phyloP scores from a whole-genome alignment of 106 monocot genomes.

The Triglochin maritima region DNA sequence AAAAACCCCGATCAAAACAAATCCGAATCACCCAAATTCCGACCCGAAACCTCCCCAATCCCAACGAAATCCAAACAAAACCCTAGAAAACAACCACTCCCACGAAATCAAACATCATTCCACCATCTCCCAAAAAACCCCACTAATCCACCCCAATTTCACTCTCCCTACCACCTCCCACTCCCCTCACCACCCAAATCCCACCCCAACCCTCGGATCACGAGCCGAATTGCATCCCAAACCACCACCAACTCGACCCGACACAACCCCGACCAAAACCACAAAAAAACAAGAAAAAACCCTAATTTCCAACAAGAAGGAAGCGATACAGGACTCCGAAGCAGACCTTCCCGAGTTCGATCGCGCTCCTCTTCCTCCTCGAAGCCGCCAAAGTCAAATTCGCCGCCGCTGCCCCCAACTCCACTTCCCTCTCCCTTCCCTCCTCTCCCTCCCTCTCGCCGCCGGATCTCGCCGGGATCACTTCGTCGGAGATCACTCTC shows the following conservation, averaged over 20 bases:
- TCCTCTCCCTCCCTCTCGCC: background rate
- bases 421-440: background rate
- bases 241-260: background rate
- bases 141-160: background rate
- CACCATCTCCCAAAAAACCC: background rate
- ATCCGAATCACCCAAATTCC: background rate
- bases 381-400: background rate
- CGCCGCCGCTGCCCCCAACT: background rate
- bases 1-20: background rate
- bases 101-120: background rate
- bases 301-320: background rate
- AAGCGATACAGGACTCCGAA: background rate
- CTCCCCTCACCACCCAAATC: background rate
- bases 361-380: background rate
- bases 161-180: background rate
- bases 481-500: background rate
- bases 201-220: conserved; percentile 1
- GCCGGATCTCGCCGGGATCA: background rate
- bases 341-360: conserved; percentile 6
- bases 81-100: background rate
- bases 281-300: background rate
- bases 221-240: conserved; percentile 5
- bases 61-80: background rate
- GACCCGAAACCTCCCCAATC: background rate
- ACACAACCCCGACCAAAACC: background rate